Conservation (phyloP, 345 rosid genomes). For the Odontarrhena argentea region DNA sequence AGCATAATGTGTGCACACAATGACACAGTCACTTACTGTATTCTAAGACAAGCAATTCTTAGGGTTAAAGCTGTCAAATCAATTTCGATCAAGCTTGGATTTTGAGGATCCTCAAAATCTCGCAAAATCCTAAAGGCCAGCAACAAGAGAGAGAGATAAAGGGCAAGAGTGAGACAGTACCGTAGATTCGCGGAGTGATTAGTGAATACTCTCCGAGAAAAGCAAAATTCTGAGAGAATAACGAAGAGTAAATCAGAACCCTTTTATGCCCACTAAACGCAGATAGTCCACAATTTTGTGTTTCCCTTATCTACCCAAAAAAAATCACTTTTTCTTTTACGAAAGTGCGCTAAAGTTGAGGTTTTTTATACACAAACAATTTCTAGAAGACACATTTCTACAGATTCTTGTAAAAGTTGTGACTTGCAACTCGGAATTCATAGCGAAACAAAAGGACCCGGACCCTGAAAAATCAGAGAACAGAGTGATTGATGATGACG, state of each 20-base stretch:
- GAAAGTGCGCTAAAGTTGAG: neutral
- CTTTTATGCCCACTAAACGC: neutral
- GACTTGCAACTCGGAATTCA: neutral
- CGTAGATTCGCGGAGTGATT: slow-evolving; percentile 9
- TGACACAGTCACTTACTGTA: neutral
- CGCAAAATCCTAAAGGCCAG: neutral
- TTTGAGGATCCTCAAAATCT: neutral
- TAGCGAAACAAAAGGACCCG: too few relatives aligned
- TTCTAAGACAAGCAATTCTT: slow-evolving; percentile 10
- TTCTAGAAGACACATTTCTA: neutral
- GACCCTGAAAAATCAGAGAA: too few relatives aligned
- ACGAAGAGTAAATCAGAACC: slow-evolving; percentile 6
- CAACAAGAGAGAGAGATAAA: neutral
- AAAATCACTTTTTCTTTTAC: neutral
- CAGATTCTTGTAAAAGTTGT: neutral
- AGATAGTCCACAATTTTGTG: neutral
- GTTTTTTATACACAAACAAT: neutral
- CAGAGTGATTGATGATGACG: neutral
- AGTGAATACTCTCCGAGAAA: neutral
- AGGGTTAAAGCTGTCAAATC: slow-evolving; percentile 15
- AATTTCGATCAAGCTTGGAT: neutral
- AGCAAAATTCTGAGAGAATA: slow-evolving; percentile 2
- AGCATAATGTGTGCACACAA: neutral
- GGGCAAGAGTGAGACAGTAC: slow-evolving; percentile 17
- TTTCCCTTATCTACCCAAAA: neutral